Conservation (phyloP, 768 basidiomycete species). For the Scleroderma bovista region DNA sequence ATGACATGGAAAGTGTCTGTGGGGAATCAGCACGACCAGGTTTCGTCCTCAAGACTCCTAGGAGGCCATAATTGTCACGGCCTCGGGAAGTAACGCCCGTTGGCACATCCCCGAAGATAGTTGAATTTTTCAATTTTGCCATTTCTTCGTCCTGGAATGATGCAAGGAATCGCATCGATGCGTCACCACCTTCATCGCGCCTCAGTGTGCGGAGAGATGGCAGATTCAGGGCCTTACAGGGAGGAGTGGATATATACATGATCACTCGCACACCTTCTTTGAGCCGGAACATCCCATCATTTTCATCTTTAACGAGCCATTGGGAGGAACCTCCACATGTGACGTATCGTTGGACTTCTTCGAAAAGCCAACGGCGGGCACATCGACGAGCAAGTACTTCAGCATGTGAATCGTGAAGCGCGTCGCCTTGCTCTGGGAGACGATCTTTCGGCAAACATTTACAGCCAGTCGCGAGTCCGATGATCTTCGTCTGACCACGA, state of each 20-base stretch:
- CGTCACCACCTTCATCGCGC: constrained; percentile 71
- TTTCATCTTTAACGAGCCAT: constrained; percentile 39
- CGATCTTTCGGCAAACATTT: constrained; percentile 71
- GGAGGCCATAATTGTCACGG: constrained; percentile 68
- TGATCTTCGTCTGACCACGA: constrained; percentile 37
- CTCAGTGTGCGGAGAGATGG: constrained; percentile 15
- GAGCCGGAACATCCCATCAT: constrained; percentile 41
- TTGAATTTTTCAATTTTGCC: constrained; percentile 60
- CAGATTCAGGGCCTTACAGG: constrained; percentile 49
- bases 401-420: constrained; percentile 86
- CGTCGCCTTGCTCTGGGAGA: constrained; percentile 66
- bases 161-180: constrained; percentile 77
- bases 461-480: constrained; percentile 76
- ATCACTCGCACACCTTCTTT: constrained; percentile 43
- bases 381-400: constrained; percentile 86
- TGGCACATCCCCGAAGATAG: constrained; percentile 29
- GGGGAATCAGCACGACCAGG: constrained; percentile 90
- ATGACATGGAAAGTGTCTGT: constrained; percentile 81
- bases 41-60: constrained; percentile 84
- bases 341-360: constrained; percentile 44
- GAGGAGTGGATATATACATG: constrained; percentile 75
- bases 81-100: constrained; percentile 55
- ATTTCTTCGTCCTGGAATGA: constrained; percentile 66
- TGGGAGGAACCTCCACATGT: constrained; percentile 31
- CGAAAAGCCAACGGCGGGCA: constrained; percentile 71